phyloP scores from a whole-genome alignment of 2,329 filamentous ascomycete genomes.

The Microthyrium microscopicum region DNA sequence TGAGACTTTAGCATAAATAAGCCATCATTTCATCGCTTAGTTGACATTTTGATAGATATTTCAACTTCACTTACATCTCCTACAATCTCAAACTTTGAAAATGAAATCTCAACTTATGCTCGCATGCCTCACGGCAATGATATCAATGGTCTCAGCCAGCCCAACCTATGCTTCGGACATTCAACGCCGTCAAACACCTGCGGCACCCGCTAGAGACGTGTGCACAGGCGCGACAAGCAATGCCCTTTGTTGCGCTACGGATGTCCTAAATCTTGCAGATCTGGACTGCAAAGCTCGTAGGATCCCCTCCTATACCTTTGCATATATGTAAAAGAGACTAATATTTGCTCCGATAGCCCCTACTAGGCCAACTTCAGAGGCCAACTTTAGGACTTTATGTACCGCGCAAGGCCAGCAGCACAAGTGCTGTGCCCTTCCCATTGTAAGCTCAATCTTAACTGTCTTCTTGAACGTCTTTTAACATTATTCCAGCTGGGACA shows the following conservation, averaged over 20 bases:
- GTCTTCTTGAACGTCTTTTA: background rate
- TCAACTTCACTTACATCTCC: too few species aligned
- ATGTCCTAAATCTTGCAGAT: constrained; percentile 40
- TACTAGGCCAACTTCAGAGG: constrained; percentile 21
- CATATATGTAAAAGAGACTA: too few species aligned
- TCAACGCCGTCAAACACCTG: too few species aligned
- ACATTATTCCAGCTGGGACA: constrained; percentile 16
- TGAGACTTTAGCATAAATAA: too few species aligned
- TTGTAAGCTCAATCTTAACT: constrained; percentile 13
- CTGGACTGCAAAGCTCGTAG: constrained; percentile 40
- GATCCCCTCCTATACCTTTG: constrained; percentile 13
- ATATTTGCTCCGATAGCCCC: constrained; percentile 16
- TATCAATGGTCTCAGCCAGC: too few species aligned
- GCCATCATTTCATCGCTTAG: too few species aligned
- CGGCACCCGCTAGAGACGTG: too few species aligned
- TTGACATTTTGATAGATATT: too few species aligned
- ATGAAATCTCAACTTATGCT: too few species aligned
- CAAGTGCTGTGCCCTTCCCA: constrained; percentile 40
- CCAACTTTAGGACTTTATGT: constrained; percentile 31
- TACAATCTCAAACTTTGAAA: too few species aligned
- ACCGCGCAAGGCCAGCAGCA: constrained; percentile 35
- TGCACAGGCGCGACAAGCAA: constrained; percentile 19
- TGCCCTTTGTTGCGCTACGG: constrained; percentile 43
- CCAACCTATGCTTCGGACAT: too few species aligned
- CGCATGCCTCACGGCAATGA: too few species aligned